phyloP scores from a whole-genome alignment of 2,329 filamentous ascomycete genomes.

The Alternaria burnsii region DNA sequence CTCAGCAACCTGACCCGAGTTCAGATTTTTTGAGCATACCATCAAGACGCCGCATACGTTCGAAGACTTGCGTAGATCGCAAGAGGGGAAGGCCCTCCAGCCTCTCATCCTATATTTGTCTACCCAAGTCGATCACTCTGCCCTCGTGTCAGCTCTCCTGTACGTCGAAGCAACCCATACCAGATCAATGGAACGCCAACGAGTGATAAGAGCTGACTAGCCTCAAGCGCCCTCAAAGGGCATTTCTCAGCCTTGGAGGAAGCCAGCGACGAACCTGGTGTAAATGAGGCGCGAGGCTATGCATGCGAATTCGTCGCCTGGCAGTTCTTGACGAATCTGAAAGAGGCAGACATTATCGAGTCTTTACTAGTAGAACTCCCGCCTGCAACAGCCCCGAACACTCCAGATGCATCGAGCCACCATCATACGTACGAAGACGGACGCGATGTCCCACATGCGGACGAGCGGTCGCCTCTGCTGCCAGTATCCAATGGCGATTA shows the following conservation, averaged over 20 bases:
- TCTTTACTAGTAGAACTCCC: conserved; percentile 78
- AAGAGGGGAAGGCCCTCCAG: conserved; percentile 65
- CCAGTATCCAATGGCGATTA: conserved; percentile 29
- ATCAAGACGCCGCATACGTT: conserved; percentile 73
- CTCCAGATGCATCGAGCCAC: conserved; percentile 18
- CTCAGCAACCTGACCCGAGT: conserved; percentile 25
- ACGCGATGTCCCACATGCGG: conserved; percentile 8
- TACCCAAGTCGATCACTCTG: conserved; percentile 70
- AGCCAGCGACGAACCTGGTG: conserved; percentile 66
- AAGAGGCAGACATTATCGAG: conserved; percentile 76
- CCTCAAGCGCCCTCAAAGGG: conserved; percentile 72
- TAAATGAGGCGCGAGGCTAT: conserved; percentile 73
- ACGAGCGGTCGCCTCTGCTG: conserved; percentile 41
- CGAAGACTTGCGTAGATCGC: conserved; percentile 75
- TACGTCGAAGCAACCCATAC: conserved; percentile 54
- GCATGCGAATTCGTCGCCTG: conserved; percentile 84
- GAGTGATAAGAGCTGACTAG: conserved; percentile 22
- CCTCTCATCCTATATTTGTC: conserved; percentile 72
- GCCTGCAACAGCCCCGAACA: conserved; percentile 24
- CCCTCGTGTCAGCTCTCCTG: conserved; percentile 77
- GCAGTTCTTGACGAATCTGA: conserved; percentile 76
- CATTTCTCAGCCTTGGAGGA: conserved; percentile 71
- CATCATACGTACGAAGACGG: conserved; percentile 23
- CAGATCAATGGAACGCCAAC: neutral
- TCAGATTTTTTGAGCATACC: conserved; percentile 60